Evolutionary conservation across 805 yeast genomes (phyloP), one percentile per base, ranked within the genome.

Genomic region (Jamesozyma spencerorum): DNA sequence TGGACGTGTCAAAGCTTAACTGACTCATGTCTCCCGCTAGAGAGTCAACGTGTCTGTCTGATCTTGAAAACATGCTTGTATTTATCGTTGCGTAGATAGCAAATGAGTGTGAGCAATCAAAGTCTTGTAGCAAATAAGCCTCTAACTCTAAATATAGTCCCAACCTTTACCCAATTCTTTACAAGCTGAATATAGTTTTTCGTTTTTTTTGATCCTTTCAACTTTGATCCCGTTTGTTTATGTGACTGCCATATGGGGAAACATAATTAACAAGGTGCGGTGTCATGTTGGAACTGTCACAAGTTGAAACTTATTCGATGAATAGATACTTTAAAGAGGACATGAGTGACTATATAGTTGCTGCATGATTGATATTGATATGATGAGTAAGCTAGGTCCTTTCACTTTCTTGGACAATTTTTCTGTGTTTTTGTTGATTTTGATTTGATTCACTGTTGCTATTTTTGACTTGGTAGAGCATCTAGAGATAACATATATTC

Each of bases 21-120:
- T 57, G 57, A 34, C 57, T 56, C 39, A 62, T 62, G 46, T 60
- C 58, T 5, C 64, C 64, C 12, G 65, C 57, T 24, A 62, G 42
- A 10, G 54, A 55, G 19, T 59, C 66, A 17, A 62, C 49, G 18
- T 60, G 61, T 22, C 50, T 57, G 28, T 50, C 59, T 17, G 54
- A 45, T 40, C 53, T 53, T 7, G 54, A 43, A 41, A 49, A 50
- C 62, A 58, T 54, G 6, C 6, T 27, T 27, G 31, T 34, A 5
- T 18, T 3, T 18, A 18, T 26, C 15, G 5, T 19, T 29, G 15
- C 10, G 13, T 27, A 14, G 17, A 6, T 27, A 27, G 13, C 12
- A 13, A 15, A 22, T 22, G 26, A 22, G n/a, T 22, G 26, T 22
- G 26, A 22, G 26, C 26, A 22, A 22, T 22, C 26, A 22, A 10